Evolutionary conservation across 225 moss, liverwort and hornwort genomes (phyloP).

Genomic region (Asterella californica): DNA sequence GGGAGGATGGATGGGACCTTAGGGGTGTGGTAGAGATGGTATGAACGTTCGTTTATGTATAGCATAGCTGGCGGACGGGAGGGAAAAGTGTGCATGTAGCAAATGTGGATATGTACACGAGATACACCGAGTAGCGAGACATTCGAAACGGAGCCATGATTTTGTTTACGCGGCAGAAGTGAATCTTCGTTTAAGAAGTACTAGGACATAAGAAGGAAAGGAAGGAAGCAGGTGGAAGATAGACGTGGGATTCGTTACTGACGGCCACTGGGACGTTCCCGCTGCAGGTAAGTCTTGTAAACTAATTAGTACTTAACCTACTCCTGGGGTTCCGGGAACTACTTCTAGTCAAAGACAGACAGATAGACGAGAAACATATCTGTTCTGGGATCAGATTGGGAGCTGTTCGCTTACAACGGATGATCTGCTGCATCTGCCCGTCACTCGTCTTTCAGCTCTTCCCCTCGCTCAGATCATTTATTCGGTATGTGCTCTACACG

Average conservation of each 20-base stretch:
- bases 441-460: background rate
- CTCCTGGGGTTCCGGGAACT: background rate
- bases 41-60: slow-evolving; percentile 5
- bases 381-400: background rate
- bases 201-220: background rate
- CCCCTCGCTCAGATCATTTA: background rate
- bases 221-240: background rate
- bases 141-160: background rate
- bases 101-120: background rate
- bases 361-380: background rate
- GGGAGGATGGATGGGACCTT: background rate
- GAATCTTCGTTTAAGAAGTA: background rate
- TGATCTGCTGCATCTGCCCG: slow-evolving; percentile 1
- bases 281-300: slow-evolving; percentile 7
- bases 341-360: slow-evolving; percentile 5
- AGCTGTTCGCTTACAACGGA: slow-evolving; percentile 3
- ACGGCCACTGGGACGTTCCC: slow-evolving; percentile 5
- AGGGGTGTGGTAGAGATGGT: too few species aligned
- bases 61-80: slow-evolving; percentile 5
- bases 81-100: slow-evolving; percentile 9
- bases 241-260: background rate
- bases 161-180: slow-evolving; percentile 6
- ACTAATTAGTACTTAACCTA: background rate
- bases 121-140: background rate
- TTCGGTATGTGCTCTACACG: background rate